Base-by-base conservation (phyloP, 768 basidiomycete genomes). In the Hirschioporus abietinus region DNA sequence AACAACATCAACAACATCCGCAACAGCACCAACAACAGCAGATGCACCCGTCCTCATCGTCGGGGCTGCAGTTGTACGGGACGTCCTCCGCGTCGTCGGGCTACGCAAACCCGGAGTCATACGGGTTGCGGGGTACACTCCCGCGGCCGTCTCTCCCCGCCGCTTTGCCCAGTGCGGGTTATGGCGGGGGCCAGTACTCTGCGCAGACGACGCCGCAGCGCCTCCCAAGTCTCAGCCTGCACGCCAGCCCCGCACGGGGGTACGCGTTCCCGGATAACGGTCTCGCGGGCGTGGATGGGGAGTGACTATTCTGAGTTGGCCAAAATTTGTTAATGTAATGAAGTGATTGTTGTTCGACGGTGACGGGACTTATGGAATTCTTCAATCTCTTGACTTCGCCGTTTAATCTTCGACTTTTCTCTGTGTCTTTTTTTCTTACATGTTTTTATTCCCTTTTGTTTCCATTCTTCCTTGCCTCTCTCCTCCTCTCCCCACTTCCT, bases 61-160 rank as follows among this genome's bases (percentile, higher is more conserved):
- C 42, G 6, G 42, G 42, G 68, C 78, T 92, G 27, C 89, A 90
- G 72, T 81, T 93, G 57, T 92, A 91, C 74, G 89, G 42, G 42
- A 52, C 42, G 42, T 52, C 42, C 15, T 52, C 42, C 42, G 42
- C 42, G 42, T 20, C 42, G 42, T 12, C 15, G 15, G 42, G 42
- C 15, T 52, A 52, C 42, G 42, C 42, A 20, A 52, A 20, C 42
- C 15, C 42, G 42, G 42, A 52, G 42, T 30, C 30, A 8, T 52
- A 52, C 42, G 42, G 42, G 42, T 20, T 52, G 42, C 42, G 42
- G 42, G 42, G 90, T 71, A 91, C 91, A 15, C 87, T 92, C 85
- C 86, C 88, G 8, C 83, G 92, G 25, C 90, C 90, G 74, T 86
- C 87, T 25, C 71, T 78, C 63, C 68, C 75, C 36, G 72, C 52